Percentiles rank a stretch among this genome's conserved stretches.
These are phyloP conservation scores for Didymella glomerata DNA, from an alignment of 2,329 filamentous ascomycete genomes.

Conservation along the genomic window DNA sequence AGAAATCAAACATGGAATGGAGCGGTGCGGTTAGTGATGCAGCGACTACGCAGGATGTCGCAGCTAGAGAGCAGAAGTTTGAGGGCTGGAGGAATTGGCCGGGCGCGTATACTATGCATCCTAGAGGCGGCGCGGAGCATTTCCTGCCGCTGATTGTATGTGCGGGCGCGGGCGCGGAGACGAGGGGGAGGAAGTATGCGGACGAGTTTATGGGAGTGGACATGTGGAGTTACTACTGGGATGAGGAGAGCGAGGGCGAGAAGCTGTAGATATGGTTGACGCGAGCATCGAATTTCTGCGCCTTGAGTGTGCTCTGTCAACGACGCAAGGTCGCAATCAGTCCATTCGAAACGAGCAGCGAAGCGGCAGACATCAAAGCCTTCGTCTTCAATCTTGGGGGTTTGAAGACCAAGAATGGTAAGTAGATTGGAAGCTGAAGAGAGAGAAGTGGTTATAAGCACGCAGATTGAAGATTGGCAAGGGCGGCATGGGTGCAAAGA, in stretches of 20 bases:
- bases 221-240: slow-evolving; percentile 67
- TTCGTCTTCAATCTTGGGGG: too few relatives aligned
- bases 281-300: neutral
- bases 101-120: slow-evolving; percentile 63
- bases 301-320: neutral
- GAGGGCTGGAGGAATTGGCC: slow-evolving; percentile 60
- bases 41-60: slow-evolving; percentile 47
- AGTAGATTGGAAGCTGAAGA: too few relatives aligned
- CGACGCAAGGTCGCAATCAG: too few relatives aligned
- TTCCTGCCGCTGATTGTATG: slow-evolving; percentile 68
- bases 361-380: too few relatives aligned
- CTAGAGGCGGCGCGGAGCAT: slow-evolving; percentile 63
- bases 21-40: slow-evolving; percentile 57
- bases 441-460: too few relatives aligned
- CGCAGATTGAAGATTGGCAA: too few relatives aligned
- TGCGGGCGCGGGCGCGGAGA: slow-evolving; percentile 59
- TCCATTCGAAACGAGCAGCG: too few relatives aligned
- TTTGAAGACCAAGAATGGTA: too few relatives aligned
- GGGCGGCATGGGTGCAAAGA: too few relatives aligned
- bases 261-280: neutral
- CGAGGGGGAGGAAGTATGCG: slow-evolving; percentile 56
- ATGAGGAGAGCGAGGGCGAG: slow-evolving; percentile 27
- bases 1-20: slow-evolving; percentile 53
- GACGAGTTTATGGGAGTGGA: slow-evolving; percentile 61
- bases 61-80: slow-evolving; percentile 54